Percentiles rank a stretch among this genome's conserved stretches.
Conservation (phyloP, 2,329 filamentous ascomycete genomes). For the Madurella mycetomatis region DNA sequence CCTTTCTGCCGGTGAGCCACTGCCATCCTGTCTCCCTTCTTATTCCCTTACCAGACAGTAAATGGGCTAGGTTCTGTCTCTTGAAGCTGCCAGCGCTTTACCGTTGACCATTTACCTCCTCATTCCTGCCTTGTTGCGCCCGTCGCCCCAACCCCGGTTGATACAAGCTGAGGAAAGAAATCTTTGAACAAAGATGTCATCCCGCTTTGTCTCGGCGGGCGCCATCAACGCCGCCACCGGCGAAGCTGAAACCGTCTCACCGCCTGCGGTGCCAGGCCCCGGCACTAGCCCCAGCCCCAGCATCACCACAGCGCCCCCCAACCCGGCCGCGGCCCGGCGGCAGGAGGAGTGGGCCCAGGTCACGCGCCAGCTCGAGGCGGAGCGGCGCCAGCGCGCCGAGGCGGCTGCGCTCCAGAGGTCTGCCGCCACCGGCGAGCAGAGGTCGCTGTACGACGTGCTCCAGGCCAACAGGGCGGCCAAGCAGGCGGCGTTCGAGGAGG, state of each 20-base stretch:
- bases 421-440: constrained; percentile 44
- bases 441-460: constrained; percentile 67
- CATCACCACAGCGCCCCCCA: not conserved
- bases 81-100: too few relatives aligned
- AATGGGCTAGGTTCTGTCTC: too few relatives aligned
- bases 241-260: constrained; percentile 20
- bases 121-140: not conserved
- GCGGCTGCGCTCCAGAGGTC: constrained; percentile 40
- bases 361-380: constrained; percentile 59
- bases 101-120: too few relatives aligned
- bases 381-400: constrained; percentile 51
- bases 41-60: too few relatives aligned
- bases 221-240: constrained; percentile 42
- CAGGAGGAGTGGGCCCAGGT: constrained; percentile 58
- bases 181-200: constrained; percentile 38
- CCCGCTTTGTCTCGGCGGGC: constrained; percentile 53
- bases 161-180: too few relatives aligned
- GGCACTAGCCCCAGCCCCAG: not conserved
- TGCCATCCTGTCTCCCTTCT: too few relatives aligned
- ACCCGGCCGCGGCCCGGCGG: constrained; percentile 5
- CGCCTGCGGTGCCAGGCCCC: constrained; percentile 15
- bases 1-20: too few relatives aligned
- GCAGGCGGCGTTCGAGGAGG: constrained; percentile 76
- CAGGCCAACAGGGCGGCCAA: constrained; percentile 84
- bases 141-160: not conserved